Base-by-base conservation (phyloP, 2,329 filamentous ascomycete species). In the Cytospora chrysosperma region DNA sequence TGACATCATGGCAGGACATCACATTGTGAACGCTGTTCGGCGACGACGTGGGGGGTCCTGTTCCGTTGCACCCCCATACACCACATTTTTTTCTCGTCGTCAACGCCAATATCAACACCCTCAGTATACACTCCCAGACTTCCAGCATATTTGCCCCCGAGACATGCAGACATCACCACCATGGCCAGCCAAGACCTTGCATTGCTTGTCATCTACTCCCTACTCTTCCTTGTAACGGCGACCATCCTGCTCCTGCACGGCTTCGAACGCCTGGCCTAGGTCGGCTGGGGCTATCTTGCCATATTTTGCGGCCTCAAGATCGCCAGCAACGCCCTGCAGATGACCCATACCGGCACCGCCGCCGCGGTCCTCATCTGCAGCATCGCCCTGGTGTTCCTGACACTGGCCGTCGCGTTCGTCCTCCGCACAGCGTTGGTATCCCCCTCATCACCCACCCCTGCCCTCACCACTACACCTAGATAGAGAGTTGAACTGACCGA, bases 221-320 rank as follows among this genome's bases (percentile, higher is more conserved):
- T 73, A 30, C 68, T 79, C 49, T 59, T 69, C 50, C 61, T 74
- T 12, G 71, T 74, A 1, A 67, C 69, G 0, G 32, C 73, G 6
- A 78, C 72, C 61, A 59, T 76, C 37, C 62, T 75, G 1, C 53
- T 72, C 40, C 72, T 70, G 27, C 77, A 80, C 64, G 73, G 75
- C 32, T 63, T 68, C 40, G 21, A 65, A 7, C 75, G 75, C n/a
- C 19, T 43, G 17, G 30, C 32, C 15, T 57, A 76, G 5, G 49
- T 79, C 5, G 75, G 76, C 51, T 80, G 77, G 77, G 58, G 71
- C 28, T 79, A 75, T 61, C 67, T 79, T 5, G 62, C 71, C 32
- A 61, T 71, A 5, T 80, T 80, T 62, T 77, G 76, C 51, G 65
- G 67, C 1, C 69, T 79, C 0, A 73, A 75, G 10, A 73, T 80